phyloP scores from a whole-genome alignment of 768 basidiomycete species.

The Panellus pusillus region DNA sequence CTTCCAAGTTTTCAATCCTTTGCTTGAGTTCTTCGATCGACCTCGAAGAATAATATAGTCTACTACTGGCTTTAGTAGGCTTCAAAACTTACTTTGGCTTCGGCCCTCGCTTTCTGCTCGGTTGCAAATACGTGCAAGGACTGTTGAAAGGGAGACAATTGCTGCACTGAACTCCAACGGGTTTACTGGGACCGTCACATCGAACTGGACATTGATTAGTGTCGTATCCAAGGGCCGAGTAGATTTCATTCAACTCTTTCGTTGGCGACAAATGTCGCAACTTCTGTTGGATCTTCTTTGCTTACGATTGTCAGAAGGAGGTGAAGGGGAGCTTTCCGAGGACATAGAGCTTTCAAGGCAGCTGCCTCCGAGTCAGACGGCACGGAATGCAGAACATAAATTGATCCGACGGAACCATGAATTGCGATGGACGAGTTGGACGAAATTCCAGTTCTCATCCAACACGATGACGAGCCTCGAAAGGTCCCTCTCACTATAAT shows the following conservation, averaged over 20 bases:
- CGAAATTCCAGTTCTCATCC: conserved; percentile 51
- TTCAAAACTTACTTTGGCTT: conserved; percentile 4
- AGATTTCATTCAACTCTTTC: no score
- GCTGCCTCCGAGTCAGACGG: no score
- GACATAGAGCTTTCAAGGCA: no score
- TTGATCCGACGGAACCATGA: no score
- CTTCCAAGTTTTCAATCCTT: conserved; percentile 43
- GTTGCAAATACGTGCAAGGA: conserved; percentile 11
- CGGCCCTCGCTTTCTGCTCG: conserved; percentile 9
- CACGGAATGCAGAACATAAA: no score
- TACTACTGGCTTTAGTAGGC: not conserved
- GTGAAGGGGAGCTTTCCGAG: no score
- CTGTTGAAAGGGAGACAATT: conserved; percentile 10
- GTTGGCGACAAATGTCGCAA: no score
- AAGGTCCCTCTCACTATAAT: conserved; percentile 88
- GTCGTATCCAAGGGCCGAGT: no score
- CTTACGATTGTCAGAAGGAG: no score
- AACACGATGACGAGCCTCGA: conserved; percentile 17
- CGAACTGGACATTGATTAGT: not conserved
- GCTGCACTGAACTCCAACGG: not conserved
- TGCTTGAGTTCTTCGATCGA: conserved; percentile 51
- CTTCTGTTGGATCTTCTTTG: not conserved
- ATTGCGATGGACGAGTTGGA: conserved; percentile 50
- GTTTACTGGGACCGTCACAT: conserved; percentile 13
- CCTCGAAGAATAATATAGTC: conserved; percentile 24